phyloP scores from a whole-genome alignment of 148 eudicot genomes.

The Silene latifolia region DNA sequence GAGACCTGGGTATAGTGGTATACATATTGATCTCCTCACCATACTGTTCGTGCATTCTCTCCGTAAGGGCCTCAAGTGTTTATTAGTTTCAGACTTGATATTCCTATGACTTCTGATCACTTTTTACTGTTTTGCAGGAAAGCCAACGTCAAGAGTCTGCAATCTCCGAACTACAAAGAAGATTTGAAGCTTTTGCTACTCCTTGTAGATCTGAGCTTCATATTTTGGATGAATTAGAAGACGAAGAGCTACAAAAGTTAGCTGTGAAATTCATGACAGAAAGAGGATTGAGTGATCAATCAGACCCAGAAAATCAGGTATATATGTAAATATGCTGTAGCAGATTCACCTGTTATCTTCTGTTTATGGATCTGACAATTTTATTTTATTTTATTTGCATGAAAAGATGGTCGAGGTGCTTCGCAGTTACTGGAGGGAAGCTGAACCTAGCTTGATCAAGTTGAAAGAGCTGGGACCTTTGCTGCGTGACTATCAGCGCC shows the following conservation, averaged over 20 bases:
- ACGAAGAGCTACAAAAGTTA: conserved; percentile 63
- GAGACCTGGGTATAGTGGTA: background rate
- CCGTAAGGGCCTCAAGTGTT: background rate
- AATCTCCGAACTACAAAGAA: conserved; percentile 58
- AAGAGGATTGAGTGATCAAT: conserved; percentile 31
- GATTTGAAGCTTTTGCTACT: conserved; percentile 44
- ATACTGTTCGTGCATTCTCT: background rate
- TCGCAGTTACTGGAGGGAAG: conserved; percentile 77
- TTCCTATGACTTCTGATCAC: conserved; percentile 12
- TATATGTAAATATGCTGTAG: background rate
- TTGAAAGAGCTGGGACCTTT: conserved; percentile 79
- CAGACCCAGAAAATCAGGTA: conserved; percentile 41
- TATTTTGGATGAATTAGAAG: conserved; percentile 59
- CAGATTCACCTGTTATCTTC: background rate
- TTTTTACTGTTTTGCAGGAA: conserved; percentile 40
- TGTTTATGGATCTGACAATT: conserved; percentile 9
- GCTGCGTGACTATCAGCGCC: conserved; percentile 91
- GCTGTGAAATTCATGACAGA: conserved; percentile 42
- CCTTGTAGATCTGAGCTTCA: conserved; percentile 36
- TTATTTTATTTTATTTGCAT: background rate
- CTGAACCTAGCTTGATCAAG: conserved; percentile 43
- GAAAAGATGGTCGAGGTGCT: conserved; percentile 53
- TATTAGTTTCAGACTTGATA: background rate
- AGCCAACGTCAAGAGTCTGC: conserved; percentile 47
- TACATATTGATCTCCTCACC: conserved; percentile 1